Conservation (phyloP, 2,329 filamentous ascomycete species). For the Calonectria honghensis region DNA sequence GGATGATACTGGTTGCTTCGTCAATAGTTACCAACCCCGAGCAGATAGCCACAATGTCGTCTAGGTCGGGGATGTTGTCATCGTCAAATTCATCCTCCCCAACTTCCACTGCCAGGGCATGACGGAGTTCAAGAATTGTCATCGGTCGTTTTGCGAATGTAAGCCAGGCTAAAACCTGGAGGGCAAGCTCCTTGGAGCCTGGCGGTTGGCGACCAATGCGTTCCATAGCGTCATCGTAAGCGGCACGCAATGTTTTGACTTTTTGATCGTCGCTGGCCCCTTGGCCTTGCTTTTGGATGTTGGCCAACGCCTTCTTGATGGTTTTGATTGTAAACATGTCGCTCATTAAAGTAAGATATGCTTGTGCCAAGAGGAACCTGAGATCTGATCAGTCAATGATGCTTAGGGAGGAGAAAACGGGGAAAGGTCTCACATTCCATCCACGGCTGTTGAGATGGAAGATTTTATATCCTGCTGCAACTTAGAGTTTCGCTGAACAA, state of each 20-base stretch:
- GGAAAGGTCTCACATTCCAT: slow-evolving; percentile 30
- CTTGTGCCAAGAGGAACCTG: slow-evolving; percentile 28
- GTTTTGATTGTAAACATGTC: slow-evolving; percentile 14
- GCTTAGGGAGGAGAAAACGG: not conserved
- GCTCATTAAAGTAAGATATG: slow-evolving; percentile 21
- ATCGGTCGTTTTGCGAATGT: slow-evolving; percentile 27
- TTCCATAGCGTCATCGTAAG: slow-evolving; percentile 16
- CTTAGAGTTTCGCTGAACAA: slow-evolving; percentile 26
- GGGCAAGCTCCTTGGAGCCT: slow-evolving; percentile 1
- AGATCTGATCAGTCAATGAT: not conserved
- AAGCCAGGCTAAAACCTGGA: slow-evolving; percentile 20
- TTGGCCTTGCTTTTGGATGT: slow-evolving; percentile 18
- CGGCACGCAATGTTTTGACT: not conserved
- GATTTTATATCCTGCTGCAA: slow-evolving; percentile 30
- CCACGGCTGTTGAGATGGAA: slow-evolving; percentile 20
- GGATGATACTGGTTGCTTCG: not conserved
- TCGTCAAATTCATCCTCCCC: slow-evolving; percentile 26
- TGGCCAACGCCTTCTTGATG: slow-evolving; percentile 16
- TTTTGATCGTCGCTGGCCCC: slow-evolving; percentile 9
- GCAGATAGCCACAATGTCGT: slow-evolving; percentile 25
- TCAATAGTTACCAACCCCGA: slow-evolving; percentile 28
- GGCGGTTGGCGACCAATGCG: slow-evolving; percentile 9
- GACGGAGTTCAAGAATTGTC: slow-evolving; percentile 12
- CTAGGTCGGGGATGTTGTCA: slow-evolving; percentile 21
- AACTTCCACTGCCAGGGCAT: slow-evolving; percentile 28